Evolutionary conservation across 2,329 filamentous ascomycete genomes (phyloP).

Genomic region (Fusarium haematococcum): DNA sequence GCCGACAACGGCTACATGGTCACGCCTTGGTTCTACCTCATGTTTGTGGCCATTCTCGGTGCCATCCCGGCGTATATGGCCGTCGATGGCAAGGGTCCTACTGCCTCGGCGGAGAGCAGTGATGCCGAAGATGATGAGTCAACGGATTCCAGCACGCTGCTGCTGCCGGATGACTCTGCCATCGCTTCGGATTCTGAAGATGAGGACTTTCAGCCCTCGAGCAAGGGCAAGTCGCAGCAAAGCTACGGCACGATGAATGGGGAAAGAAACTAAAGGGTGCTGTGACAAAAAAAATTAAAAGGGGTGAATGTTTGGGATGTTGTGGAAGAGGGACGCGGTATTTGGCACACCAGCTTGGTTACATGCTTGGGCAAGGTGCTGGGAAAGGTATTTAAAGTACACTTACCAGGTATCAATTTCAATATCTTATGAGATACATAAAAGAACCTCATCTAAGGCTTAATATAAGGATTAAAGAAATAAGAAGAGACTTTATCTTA

Average conservation of each 20-base stretch:
- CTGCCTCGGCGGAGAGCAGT: constrained; percentile 47
- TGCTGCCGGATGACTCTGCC: constrained; percentile 37
- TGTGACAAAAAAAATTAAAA: not conserved
- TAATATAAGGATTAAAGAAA: not conserved
- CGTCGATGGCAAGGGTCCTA: constrained; percentile 78
- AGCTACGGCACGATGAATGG: constrained; percentile 40
- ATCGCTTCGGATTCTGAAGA: constrained; percentile 37
- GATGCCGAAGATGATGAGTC: constrained; percentile 44
- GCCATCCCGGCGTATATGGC: constrained; percentile 80
- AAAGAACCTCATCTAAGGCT: not conserved
- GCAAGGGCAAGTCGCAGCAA: constrained; percentile 10
- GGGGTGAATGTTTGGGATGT: not conserved
- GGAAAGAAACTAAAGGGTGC: not conserved
- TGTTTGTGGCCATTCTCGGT: constrained; percentile 71
- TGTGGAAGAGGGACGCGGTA: not conserved
- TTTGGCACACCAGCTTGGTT: not conserved
- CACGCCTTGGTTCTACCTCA: constrained; percentile 84
- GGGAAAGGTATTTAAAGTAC: not conserved
- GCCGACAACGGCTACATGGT: constrained; percentile 81
- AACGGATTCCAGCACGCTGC: constrained; percentile 28
- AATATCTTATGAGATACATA: not conserved
- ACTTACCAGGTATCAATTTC: not conserved
- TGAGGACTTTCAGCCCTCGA: constrained; percentile 34
- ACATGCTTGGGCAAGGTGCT: not conserved
- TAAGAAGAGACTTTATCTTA: not conserved